Percentiles rank a stretch among this genome's conserved stretches.
These are phyloP conservation scores for Xylaria longipes DNA, from an alignment of 495 filamentous ascomycete species.

Conservation along the genomic window DNA sequence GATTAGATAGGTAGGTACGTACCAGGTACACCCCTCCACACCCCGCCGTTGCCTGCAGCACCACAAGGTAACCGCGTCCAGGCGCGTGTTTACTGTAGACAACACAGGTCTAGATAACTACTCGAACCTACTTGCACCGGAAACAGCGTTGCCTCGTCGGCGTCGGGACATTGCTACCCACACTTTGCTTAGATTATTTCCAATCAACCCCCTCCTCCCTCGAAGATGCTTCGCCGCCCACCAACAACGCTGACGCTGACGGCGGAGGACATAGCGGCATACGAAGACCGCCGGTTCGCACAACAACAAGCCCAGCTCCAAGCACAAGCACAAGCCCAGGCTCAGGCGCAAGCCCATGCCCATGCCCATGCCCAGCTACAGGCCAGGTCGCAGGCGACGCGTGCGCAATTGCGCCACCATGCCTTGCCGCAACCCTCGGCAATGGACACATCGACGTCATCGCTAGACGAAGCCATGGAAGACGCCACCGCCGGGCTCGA, in stretches of 20 bases:
- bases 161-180: background rate
- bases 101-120: background rate
- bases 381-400: slow-evolving; percentile 20
- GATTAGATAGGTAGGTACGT: background rate
- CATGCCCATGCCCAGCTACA: slow-evolving; percentile 30
- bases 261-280: slow-evolving; percentile 75
- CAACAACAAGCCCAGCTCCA: slow-evolving; percentile 35
- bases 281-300: slow-evolving; percentile 65
- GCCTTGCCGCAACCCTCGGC: slow-evolving; percentile 24
- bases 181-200: background rate
- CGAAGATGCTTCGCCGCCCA: slow-evolving; percentile 77
- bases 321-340: slow-evolving; percentile 29
- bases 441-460: slow-evolving; percentile 37
- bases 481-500: slow-evolving; percentile 12
- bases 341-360: slow-evolving; percentile 32
- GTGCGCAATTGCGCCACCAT: background rate
- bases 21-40: background rate
- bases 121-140: background rate
- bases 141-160: background rate
- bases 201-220: background rate
- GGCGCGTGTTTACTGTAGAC: background rate
- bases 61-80: background rate
- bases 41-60: background rate
- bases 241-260: slow-evolving; percentile 80
- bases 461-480: slow-evolving; percentile 36